phyloP scores from a whole-genome alignment of 2,329 filamentous ascomycete genomes.

The Calonectria fujianensis region DNA sequence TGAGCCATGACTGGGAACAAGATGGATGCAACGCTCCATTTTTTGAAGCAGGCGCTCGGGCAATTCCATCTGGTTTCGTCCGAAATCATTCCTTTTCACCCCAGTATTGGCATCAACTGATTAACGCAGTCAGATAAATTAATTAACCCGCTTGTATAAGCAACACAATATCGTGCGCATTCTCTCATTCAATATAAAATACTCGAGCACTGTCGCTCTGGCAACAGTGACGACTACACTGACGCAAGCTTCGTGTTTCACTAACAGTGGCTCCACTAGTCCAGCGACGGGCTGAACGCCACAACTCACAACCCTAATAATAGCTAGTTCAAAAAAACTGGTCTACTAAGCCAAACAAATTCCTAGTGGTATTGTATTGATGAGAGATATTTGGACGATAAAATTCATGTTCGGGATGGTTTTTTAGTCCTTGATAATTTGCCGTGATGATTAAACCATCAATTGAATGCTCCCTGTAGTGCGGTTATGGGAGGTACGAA shows the following conservation, averaged over 20 bases:
- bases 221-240: conserved; percentile 13
- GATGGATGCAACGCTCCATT: not conserved
- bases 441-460: not conserved
- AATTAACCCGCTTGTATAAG: not conserved
- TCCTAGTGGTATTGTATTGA: not conserved
- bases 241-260: not conserved
- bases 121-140: not conserved
- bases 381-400: no score
- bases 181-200: not conserved
- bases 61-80: not conserved
- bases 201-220: not conserved
- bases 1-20: not conserved
- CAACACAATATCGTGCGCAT: not conserved
- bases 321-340: not conserved
- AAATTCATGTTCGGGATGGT: not conserved
- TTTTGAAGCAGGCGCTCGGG: not conserved
- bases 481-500: no score
- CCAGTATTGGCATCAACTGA: not conserved
- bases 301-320: not conserved
- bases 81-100: not conserved
- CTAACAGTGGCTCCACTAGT: not conserved
- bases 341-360: not conserved
- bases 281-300: not conserved
- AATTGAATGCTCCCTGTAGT: no score
- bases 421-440: not conserved